phyloP scores from a whole-genome alignment of 2,329 filamentous ascomycete genomes.

The Ophiocordyceps sinensis region DNA sequence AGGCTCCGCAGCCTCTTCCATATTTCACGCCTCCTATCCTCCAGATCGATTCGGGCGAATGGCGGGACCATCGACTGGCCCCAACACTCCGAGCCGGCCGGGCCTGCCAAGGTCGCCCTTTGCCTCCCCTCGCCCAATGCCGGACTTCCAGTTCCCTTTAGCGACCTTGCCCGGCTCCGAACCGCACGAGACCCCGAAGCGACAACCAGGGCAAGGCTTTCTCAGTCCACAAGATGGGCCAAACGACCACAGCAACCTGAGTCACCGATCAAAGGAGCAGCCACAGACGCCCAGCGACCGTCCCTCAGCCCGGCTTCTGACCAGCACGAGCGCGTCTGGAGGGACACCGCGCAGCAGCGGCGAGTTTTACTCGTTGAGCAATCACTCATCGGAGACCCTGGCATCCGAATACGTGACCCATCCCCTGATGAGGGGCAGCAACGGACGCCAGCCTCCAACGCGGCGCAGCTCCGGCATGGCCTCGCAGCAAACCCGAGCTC shows the following conservation, averaged over 20 bases:
- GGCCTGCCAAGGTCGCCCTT: conserved; percentile 24
- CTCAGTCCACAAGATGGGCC: conserved; percentile 22
- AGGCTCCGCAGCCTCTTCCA: conserved; percentile 32
- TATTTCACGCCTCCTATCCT: conserved; percentile 41
- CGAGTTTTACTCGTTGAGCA: conserved; percentile 90
- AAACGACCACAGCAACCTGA: conserved; percentile 20
- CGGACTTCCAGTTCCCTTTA: conserved; percentile 44
- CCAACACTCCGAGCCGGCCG: conserved; percentile 26
- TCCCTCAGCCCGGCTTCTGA: conserved; percentile 52
- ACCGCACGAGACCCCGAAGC: conserved; percentile 11
- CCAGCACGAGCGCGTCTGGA: conserved; percentile 56
- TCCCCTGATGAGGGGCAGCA: conserved; percentile 14
- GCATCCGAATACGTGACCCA: conserved; percentile 73
- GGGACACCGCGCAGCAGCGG: conserved; percentile 81
- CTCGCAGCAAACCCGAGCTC: conserved; percentile 30
- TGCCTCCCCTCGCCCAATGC: conserved; percentile 27
- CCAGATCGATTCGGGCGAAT: conserved; percentile 30
- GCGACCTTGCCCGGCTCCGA: conserved; percentile 26
- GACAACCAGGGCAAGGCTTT: conserved; percentile 21
- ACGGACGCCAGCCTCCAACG: conserved; percentile 27
- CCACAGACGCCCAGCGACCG: conserved; percentile 41
- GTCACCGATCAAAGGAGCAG: conserved; percentile 26
- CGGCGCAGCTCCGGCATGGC: conserved; percentile 31
- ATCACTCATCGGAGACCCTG: conserved; percentile 86
- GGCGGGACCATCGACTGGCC: conserved; percentile 26